Conservation (phyloP, 441 rosid species). For the Croton laevigatus region DNA sequence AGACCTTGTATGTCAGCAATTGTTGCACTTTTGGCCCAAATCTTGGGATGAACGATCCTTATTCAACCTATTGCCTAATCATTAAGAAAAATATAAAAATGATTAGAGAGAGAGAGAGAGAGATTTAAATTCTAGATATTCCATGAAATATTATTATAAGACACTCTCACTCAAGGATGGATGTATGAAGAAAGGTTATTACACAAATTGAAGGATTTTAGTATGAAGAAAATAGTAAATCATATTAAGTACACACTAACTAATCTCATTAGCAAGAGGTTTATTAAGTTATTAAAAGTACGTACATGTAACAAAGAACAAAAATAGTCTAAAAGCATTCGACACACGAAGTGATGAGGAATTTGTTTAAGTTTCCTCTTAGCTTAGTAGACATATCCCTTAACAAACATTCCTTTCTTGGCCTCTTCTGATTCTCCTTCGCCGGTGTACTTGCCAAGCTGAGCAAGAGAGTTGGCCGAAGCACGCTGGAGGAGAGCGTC, state of each 20-base stretch:
- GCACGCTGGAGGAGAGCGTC: slow-evolving; percentile 65
- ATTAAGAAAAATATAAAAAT: no score
- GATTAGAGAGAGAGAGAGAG: no score
- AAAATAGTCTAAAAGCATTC: slow-evolving; percentile 40
- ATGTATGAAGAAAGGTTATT: not conserved
- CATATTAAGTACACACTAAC: slow-evolving; percentile 21
- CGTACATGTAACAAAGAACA: slow-evolving; percentile 35
- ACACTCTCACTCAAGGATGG: no score
- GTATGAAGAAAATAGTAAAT: slow-evolving; percentile 4
- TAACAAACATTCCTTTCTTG: slow-evolving; percentile 83
- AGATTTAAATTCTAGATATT: no score
- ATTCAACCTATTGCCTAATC: no score
- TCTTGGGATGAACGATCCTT: no score
- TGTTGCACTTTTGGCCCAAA: no score
- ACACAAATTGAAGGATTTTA: slow-evolving; percentile 1
- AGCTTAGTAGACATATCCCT: slow-evolving; percentile 70
- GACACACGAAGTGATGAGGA: slow-evolving; percentile 15
- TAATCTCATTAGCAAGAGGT: slow-evolving; percentile 36
- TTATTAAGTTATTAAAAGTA: slow-evolving; percentile 39
- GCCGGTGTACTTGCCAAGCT: slow-evolving; percentile 88
- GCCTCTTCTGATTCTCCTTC: slow-evolving; percentile 96
- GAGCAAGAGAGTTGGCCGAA: slow-evolving; percentile 82
- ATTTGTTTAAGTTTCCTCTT: slow-evolving; percentile 1
- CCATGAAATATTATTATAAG: no score
- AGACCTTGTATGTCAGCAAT: no score